Evolutionary conservation across 2,329 filamentous ascomycete species (phyloP).

Genomic region (Diaporthe helianthi): DNA sequence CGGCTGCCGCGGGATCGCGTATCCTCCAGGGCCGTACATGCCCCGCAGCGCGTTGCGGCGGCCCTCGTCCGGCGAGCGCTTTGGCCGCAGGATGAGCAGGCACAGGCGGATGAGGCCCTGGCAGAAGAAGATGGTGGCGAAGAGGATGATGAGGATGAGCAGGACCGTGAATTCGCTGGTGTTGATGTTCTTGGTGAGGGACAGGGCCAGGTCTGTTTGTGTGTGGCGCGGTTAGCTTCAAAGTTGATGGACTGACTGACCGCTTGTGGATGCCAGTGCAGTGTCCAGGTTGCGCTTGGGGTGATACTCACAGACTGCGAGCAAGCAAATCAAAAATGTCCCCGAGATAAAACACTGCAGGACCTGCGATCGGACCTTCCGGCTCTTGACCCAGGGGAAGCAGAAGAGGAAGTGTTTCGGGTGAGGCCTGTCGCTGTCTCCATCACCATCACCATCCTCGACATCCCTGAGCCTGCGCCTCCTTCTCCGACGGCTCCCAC

Average conservation of each 20-base stretch:
- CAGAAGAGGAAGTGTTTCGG: conserved; percentile 59
- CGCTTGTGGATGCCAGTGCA: not conserved
- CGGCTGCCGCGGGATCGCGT: conserved; percentile 73
- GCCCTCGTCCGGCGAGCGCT: conserved; percentile 42
- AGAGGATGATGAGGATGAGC: conserved; percentile 78
- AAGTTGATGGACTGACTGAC: no score
- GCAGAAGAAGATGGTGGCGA: conserved; percentile 79
- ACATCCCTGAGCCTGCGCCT: conserved; percentile 27
- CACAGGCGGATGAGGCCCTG: conserved; percentile 78
- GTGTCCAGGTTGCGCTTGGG: not conserved
- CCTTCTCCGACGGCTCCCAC: conserved; percentile 18
- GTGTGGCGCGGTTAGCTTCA: conserved; percentile 19
- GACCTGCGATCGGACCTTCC: conserved; percentile 60
- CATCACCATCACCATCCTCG: conserved; percentile 37
- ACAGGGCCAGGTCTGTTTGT: conserved; percentile 72
- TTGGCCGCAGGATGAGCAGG: conserved; percentile 66
- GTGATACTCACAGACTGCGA: conserved; percentile 69
- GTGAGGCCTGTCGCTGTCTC: conserved; percentile 36
- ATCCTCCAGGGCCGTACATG: conserved; percentile 65
- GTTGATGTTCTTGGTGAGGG: conserved; percentile 68
- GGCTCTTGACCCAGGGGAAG: conserved; percentile 62
- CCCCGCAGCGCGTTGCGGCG: conserved; percentile 44
- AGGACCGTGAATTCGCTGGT: conserved; percentile 79
- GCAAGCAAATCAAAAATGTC: conserved; percentile 62
- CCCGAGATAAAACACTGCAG: conserved; percentile 71